Evolutionary conservation across 345 rosid species (phyloP).

Genomic region (Gossypium stocksii): DNA sequence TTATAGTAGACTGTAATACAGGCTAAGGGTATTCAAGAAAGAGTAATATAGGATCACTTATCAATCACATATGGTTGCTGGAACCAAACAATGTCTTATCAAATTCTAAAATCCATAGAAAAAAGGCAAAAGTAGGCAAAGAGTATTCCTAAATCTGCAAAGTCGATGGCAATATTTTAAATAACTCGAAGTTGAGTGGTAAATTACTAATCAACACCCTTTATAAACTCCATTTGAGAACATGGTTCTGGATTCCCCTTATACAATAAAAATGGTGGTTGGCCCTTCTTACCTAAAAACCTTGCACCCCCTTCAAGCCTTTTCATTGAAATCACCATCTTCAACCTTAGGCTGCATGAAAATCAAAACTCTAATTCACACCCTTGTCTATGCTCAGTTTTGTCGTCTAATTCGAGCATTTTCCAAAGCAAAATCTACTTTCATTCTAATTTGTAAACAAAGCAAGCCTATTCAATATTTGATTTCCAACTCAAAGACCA

Average conservation of each 20-base stretch:
- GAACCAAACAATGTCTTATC: conserved; percentile 15
- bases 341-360: conserved; percentile 43
- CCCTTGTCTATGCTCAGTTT: conserved; percentile 49
- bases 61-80: not conserved
- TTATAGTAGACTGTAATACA: not conserved
- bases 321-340: conserved; percentile 33
- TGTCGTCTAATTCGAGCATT: conserved; percentile 50
- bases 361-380: conserved; percentile 57
- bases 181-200: conserved; percentile 35
- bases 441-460: conserved; percentile 43
- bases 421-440: conserved; percentile 49
- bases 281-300: conserved; percentile 23
- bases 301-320: conserved; percentile 27
- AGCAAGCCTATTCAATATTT: conserved; percentile 32
- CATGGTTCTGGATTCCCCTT: conserved; percentile 5
- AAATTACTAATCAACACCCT: conserved; percentile 26
- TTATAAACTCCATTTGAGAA: conserved; percentile 25
- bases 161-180: conserved; percentile 39
- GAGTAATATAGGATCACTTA: conserved; percentile 7
- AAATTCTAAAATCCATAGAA: conserved; percentile 21
- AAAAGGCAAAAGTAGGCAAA: conserved; percentile 8
- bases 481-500: conserved; percentile 34
- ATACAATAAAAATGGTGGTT: conserved; percentile 22
- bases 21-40: not conserved
- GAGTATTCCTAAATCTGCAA: conserved; percentile 26